Percentiles rank a stretch among this genome's conserved stretches.
Conservation (phyloP, 129 eudicot genomes). For the Arctium lappa region DNA sequence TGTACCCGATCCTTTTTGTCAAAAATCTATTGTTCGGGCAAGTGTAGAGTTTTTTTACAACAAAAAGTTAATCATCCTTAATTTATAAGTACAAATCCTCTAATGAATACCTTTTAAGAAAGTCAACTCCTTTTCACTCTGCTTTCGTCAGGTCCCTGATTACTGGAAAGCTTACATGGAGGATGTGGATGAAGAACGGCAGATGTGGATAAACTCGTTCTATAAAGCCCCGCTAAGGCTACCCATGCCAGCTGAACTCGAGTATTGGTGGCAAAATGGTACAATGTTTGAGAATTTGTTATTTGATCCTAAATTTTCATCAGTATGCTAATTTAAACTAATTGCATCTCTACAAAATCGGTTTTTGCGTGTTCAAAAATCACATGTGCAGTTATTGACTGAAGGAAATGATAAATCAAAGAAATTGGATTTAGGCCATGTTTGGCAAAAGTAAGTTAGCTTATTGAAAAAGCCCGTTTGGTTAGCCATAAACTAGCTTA, state of each 20-base stretch:
- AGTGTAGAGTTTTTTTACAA: not conserved
- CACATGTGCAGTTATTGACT: not conserved
- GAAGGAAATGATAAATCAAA: not conserved
- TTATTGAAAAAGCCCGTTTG: not conserved
- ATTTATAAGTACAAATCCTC: not conserved
- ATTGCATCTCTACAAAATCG: not conserved
- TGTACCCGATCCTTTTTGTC: not conserved
- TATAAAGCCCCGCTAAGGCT: constrained; percentile 83
- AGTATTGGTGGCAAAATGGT: constrained; percentile 90
- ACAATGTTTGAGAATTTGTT: not conserved
- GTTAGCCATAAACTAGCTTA: not conserved
- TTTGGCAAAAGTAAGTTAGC: not conserved
- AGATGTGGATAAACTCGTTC: constrained; percentile 95
- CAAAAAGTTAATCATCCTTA: not conserved
- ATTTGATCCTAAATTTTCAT: not conserved
- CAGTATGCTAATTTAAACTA: not conserved
- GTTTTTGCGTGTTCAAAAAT: not conserved
- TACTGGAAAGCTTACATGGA: constrained; percentile 83
- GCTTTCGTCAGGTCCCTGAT: constrained; percentile 76
- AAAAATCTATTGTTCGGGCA: not conserved
- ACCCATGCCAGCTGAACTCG: constrained; percentile 97
- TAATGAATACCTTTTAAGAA: not conserved
- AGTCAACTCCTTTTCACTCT: constrained; percentile 1
- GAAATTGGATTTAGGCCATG: not conserved
- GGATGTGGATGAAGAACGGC: constrained; percentile 90